Percentiles rank a stretch among this genome's conserved stretches.
phyloP scores from a whole-genome alignment of 2,329 filamentous ascomycete genomes.

The Neofusicoccum ribis region DNA sequence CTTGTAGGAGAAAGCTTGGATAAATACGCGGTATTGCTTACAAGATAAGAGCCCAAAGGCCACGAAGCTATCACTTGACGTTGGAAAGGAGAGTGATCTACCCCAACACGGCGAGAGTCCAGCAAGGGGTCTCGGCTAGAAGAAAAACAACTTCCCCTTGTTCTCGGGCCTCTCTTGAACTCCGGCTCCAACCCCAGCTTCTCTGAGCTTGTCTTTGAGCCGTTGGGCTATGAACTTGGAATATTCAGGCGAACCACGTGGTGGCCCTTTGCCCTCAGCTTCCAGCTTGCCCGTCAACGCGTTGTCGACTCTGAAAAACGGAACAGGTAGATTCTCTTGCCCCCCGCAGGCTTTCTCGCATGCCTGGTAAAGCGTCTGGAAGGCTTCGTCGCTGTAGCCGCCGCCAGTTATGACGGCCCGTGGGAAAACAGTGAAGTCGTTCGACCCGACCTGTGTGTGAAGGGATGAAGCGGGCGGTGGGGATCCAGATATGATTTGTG shows the following conservation, averaged over 20 bases:
- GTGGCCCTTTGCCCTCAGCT: background rate
- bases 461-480: background rate
- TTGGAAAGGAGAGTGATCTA: no score
- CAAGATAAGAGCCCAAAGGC: no score
- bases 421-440: background rate
- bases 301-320: background rate
- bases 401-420: background rate
- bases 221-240: background rate
- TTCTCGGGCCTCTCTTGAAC: background rate
- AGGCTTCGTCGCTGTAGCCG: background rate
- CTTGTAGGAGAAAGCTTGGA: no score
- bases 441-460: background rate
- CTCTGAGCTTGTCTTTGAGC: background rate
- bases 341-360: background rate
- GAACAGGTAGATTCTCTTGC: background rate
- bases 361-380: background rate
- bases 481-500: background rate
- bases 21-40: no score
- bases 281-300: background rate
- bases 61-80: no score
- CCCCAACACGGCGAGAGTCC: background rate
- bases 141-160: background rate
- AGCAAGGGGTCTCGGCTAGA: background rate
- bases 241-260: background rate
- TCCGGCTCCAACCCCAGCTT: background rate